A percentile compares a stretch with the other conserved stretches of the same genome.
Evolutionary conservation across 352 stramenopile genomes (phyloP).

Genomic region (Peronospora farinosa): DNA sequence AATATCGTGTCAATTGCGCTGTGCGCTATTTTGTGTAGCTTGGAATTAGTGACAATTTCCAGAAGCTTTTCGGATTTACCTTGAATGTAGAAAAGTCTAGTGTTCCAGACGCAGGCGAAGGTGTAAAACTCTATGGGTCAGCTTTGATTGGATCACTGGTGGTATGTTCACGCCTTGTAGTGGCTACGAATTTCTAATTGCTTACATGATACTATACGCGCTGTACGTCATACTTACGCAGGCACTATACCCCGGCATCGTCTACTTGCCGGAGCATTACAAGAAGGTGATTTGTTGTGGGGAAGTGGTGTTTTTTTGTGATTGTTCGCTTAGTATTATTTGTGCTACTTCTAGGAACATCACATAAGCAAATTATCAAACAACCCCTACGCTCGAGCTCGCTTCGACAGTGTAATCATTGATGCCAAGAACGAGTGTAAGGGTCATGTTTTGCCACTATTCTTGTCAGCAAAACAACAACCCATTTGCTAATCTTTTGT

Average conservation of each 20-base stretch:
- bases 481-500: conserved; percentile 10
- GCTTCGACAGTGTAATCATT: conserved; percentile 85
- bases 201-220: neutral
- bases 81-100: conserved; percentile 65
- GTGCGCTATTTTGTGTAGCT: conserved; percentile 16
- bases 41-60: conserved; percentile 36
- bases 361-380: conserved; percentile 63
- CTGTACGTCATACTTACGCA: conserved; percentile 10
- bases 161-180: conserved; percentile 25
- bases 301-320: neutral
- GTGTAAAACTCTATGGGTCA: conserved; percentile 60
- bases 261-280: conserved; percentile 82
- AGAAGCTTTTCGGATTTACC: conserved; percentile 60
- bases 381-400: conserved; percentile 69
- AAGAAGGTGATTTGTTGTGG: conserved; percentile 48
- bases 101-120: conserved; percentile 53
- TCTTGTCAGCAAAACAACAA: neutral
- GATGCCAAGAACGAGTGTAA: conserved; percentile 74
- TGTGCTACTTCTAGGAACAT: conserved; percentile 27
- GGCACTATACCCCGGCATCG: conserved; percentile 69
- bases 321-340: neutral
- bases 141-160: conserved; percentile 65
- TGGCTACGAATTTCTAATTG: conserved; percentile 1
- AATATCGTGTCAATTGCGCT: conserved; percentile 4
- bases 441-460: conserved; percentile 3